A percentile compares a stretch with the other conserved stretches of the same genome.
phyloP scores from a whole-genome alignment of 352 stramenopile genomes.

The Thalassiosira exigua region DNA sequence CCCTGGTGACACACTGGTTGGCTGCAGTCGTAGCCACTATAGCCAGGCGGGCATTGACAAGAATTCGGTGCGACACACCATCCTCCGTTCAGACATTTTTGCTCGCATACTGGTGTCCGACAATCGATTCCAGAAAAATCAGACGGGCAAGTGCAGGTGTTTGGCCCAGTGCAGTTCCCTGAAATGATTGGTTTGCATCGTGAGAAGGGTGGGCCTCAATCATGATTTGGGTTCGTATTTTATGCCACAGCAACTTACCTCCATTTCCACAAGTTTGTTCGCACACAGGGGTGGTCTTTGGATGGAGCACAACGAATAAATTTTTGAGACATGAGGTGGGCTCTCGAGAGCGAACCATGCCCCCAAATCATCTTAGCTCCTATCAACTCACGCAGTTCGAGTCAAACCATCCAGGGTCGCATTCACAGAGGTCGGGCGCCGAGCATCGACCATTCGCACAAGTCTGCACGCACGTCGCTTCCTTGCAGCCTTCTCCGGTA shows the following conservation, averaged over 20 bases:
- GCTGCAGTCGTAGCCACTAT: conserved; percentile 92
- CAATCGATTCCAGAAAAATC: conserved; percentile 92
- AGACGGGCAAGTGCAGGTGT: conserved; percentile 89
- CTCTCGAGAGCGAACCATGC: conserved; percentile 57
- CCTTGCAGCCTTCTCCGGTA: conserved; percentile 83
- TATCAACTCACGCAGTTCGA: conserved; percentile 87
- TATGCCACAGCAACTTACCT: conserved; percentile 60
- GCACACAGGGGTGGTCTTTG: conserved; percentile 92
- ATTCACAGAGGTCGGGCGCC: conserved; percentile 93
- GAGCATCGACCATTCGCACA: conserved; percentile 90
- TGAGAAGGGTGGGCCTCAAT: no score
- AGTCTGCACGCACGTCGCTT: conserved; percentile 89
- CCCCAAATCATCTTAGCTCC: background rate
- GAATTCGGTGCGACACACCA: conserved; percentile 93
- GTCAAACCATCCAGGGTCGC: conserved; percentile 93
- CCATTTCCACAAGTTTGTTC: conserved; percentile 95
- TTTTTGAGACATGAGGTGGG: background rate
- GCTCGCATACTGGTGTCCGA: conserved; percentile 83
- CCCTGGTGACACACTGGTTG: conserved; percentile 92
- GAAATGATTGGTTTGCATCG: no score
- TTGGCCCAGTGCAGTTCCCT: conserved; percentile 90
- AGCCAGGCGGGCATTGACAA: conserved; percentile 92
- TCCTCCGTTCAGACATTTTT: conserved; percentile 91
- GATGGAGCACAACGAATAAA: background rate
- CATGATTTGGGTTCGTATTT: no score